Base-by-base conservation (phyloP, 345 rosid genomes). In the Linum usitatissimum region DNA sequence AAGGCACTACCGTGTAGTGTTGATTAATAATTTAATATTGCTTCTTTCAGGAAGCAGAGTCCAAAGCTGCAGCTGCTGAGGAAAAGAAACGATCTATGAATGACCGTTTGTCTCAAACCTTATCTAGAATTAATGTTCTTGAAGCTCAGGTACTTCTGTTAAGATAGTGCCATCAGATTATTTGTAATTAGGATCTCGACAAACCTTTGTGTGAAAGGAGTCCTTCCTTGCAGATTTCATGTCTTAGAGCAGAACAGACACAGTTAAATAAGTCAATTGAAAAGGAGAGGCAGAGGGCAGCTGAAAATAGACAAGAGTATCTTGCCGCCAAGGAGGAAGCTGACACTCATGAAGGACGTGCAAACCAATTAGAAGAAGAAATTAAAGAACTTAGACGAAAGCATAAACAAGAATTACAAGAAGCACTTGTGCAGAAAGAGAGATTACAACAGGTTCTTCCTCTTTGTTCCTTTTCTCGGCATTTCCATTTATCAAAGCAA, bases 301-400 rank as follows among this genome's bases (percentile, higher is more conserved):
- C 96, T 76, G 97, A 90, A 71, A 88, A 84, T 77, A 82, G 97
- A 73, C 97, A 94, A 70, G 99, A 94, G 65, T 94, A 85, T 77
- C 87, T 90, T 69, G 87, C 91, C 66, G 97, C 89, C 66, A 94
- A 88, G 86, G 97, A 94, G 79, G 96, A 86, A 81, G 99, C 91
- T 57, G 97, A 90, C 73, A 90, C 97, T 71, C 88, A 80, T 57
- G 93, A 82, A 81, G 97, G 86, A 70, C 93, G 93, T 71, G 97
- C 75, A 67, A 86, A 77, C 67, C 97, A 86, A 75, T 89, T 90
- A 38, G 96, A 88, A 72, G 86, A 81, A 68, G 86, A 94, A 79
- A 79, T 86, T 62, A 82, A 78, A 74, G 95, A 94, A 73, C 68
- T 88, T 55, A 84, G 86, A 78, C 82, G 76, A 64, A 86, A 84